Evolutionary conservation across 768 basidiomycete species (phyloP).

Genomic region (Suillus variegatus): DNA sequence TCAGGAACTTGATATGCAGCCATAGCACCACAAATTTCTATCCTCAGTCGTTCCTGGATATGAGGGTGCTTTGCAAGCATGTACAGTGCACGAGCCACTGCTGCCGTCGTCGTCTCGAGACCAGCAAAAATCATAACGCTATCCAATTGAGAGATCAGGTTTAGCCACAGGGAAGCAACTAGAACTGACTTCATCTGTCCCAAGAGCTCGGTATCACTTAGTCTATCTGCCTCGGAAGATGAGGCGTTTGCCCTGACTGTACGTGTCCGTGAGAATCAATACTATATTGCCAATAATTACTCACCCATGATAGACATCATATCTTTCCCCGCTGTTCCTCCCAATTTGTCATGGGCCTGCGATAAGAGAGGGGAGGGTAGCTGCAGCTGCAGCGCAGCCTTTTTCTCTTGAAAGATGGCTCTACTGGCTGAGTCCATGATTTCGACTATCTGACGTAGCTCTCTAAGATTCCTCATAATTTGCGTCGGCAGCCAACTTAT

Average conservation of each 20-base stretch:
- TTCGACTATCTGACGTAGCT: constrained; percentile 14
- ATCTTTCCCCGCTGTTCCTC: constrained; percentile 16
- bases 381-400: constrained; percentile 15
- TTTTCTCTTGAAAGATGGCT: constrained; percentile 23
- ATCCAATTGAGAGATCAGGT: constrained; percentile 1
- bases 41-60: constrained; percentile 40
- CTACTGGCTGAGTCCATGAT: constrained; percentile 17
- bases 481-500: constrained; percentile 10
- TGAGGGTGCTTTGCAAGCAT: constrained; percentile 38
- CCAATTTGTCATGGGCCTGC: not conserved
- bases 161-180: not conserved
- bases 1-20: not conserved
- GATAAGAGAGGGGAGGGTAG: not conserved
- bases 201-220: constrained; percentile 26
- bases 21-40: constrained; percentile 32
- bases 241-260: constrained; percentile 26
- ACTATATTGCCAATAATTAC: constrained; percentile 8
- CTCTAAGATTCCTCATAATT: not conserved
- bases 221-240: constrained; percentile 18
- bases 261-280: not conserved
- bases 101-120: constrained; percentile 46
- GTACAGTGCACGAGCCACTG: constrained; percentile 37
- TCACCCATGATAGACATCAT: constrained; percentile 33
- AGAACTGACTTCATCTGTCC: constrained; percentile 29
- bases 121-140: constrained; percentile 41